Base-by-base conservation (phyloP, 2,329 filamentous ascomycete species). In the Penicillium griseofulvum region DNA sequence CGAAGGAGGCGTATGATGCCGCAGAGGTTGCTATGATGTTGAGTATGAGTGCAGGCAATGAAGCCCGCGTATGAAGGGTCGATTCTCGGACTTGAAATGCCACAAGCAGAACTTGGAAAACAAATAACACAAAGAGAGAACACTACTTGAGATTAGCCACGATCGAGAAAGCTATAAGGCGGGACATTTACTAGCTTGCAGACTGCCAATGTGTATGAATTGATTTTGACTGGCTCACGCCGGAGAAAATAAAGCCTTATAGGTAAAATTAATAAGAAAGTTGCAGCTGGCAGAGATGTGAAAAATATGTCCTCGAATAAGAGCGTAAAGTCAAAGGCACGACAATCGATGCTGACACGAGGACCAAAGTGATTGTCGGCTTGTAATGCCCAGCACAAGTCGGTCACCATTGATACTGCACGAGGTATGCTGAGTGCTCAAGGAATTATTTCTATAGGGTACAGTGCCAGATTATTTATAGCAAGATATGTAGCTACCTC, bases 281-380 rank as follows among this genome's bases (percentile, higher is more conserved):
- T 4, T 14, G 46, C 33, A 5, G 46, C 24, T 10, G 46, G 46
- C 4, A 49, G n/a, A 24, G 22, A 22, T 1, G 11, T 39, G 46
- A 49, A 49, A 17, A 49, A 49, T n/a, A 39, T 39, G 22, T 49
- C 46, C 11, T 49, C 46, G 19, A 49, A 49, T 29, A 49, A 39
- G n/a, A 49, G 24, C 0, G 46, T 49, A 31, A 49, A 49, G 34
- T 49, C 46, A 49, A 49, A 49, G 16, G 24, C n/a, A 39, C 46
- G 46, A 39, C 46, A 49, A 39, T 39, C 36, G 14, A 26, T 26
- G 36, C 22, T 28, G 46, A 49, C 22, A 4, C 46, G 46, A 49
- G 46, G 46, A 26, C 46, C 46, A 5, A 49, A 8, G 12, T 12
- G 46, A 31, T 49, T 49, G 36, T 49, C 46, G 3, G 38, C n/a